These are phyloP conservation scores for Komagataella pastoris DNA, from an alignment of 805 yeast species.

Conservation along the genomic window DNA sequence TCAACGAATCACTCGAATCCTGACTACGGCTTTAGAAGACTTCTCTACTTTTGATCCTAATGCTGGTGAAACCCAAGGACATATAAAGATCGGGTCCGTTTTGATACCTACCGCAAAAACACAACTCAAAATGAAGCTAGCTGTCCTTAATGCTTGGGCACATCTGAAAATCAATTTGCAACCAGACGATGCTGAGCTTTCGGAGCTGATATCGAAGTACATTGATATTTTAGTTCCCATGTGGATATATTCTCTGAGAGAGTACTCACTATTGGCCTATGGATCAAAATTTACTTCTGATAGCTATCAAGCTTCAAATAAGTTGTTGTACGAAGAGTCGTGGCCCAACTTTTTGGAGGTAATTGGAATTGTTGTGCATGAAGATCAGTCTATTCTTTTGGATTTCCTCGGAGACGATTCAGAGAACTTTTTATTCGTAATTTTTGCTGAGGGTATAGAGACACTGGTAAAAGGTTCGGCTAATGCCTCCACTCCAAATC, in stretches of 20 bases:
- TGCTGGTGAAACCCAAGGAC: conserved; percentile 20
- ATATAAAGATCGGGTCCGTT: conserved; percentile 42
- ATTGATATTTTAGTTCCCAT: conserved; percentile 50
- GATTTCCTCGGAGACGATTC: conserved; percentile 42
- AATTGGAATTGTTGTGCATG: conserved; percentile 48
- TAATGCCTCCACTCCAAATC: conserved; percentile 7
- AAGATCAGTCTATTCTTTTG: conserved; percentile 28
- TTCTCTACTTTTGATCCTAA: conserved; percentile 17
- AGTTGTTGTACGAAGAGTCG: conserved; percentile 35
- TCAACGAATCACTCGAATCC: conserved; percentile 45
- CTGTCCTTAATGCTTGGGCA: conserved; percentile 68
- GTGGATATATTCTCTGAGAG: conserved; percentile 70
- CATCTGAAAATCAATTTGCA: conserved; percentile 25
- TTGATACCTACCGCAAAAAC: conserved; percentile 29
- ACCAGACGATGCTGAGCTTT: conserved; percentile 28
- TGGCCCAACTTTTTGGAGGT: conserved; percentile 78
- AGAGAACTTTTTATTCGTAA: conserved; percentile 57
- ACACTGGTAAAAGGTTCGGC: conserved; percentile 36
- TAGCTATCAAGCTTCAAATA: conserved; percentile 29
- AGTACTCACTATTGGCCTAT: conserved; percentile 56
- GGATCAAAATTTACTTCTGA: conserved; percentile 17
- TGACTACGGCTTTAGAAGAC: conserved; percentile 56
- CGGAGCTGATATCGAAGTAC: conserved; percentile 39
- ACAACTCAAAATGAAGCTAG: conserved; percentile 40
- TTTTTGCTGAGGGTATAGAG: conserved; percentile 78